Conservation (phyloP, 2,329 filamentous ascomycete genomes). For the Hypocrella siamensis region DNA sequence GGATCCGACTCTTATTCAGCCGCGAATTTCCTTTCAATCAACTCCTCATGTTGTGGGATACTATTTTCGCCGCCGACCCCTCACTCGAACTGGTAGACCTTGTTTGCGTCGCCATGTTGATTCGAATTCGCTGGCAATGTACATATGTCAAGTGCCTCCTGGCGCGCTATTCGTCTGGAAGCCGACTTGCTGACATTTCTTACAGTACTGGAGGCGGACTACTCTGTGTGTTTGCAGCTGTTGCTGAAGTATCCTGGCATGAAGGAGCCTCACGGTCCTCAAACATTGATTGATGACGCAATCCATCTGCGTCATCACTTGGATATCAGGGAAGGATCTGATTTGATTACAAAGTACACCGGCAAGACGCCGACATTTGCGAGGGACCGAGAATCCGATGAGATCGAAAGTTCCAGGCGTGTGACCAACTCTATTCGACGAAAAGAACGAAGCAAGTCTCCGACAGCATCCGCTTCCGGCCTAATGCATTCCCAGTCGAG, state of each 20-base stretch:
- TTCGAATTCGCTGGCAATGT: conserved; percentile 84
- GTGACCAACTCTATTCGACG: conserved; percentile 22
- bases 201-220: conserved; percentile 70
- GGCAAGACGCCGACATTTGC: conserved; percentile 30
- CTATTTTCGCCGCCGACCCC: conserved; percentile 75
- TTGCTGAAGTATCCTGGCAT: conserved; percentile 72
- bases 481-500: conserved; percentile 42
- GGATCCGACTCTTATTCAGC: conserved; percentile 86
- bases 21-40: conserved; percentile 85
- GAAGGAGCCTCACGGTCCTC: conserved; percentile 44
- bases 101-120: conserved; percentile 85
- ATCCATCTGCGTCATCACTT: conserved; percentile 56
- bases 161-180: background rate
- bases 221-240: conserved; percentile 67
- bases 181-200: conserved; percentile 9
- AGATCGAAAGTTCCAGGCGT: conserved; percentile 19
- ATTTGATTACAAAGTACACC: conserved; percentile 58
- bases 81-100: conserved; percentile 68
- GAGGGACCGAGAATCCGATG: conserved; percentile 3
- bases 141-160: conserved; percentile 20
- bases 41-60: conserved; percentile 76
- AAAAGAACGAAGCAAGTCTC: conserved; percentile 25
- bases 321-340: conserved; percentile 41
- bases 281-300: conserved; percentile 76
- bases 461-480: conserved; percentile 29